Conservation (phyloP, 495 filamentous ascomycete species). For the Trichodelitschia bisporula region DNA sequence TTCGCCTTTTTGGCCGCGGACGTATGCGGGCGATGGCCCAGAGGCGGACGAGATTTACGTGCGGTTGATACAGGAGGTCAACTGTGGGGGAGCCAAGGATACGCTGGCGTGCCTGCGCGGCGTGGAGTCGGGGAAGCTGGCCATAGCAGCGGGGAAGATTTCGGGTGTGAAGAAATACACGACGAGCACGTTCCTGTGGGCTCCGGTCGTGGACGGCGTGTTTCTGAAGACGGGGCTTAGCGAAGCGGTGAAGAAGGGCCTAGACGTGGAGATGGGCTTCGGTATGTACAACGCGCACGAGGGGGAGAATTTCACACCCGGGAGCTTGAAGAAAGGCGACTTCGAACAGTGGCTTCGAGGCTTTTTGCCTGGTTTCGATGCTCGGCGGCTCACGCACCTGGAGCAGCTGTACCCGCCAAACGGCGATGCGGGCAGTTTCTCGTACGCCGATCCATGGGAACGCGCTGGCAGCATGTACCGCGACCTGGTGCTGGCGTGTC, state of each 20-base stretch:
- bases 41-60: conserved; percentile 26
- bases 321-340: conserved; percentile 20
- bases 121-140: conserved; percentile 23
- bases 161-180: conserved; percentile 23
- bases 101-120: conserved; percentile 25
- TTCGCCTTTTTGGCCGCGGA: conserved; percentile 36
- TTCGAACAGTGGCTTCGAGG: conserved; percentile 26
- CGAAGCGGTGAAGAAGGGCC: conserved; percentile 16
- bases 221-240: conserved; percentile 25
- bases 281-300: conserved; percentile 35
- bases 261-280: conserved; percentile 24
- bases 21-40: conserved; percentile 23
- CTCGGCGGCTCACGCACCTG: conserved; percentile 15
- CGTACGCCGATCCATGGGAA: conserved; percentile 22
- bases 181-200: conserved; percentile 30
- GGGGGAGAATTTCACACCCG: conserved; percentile 32
- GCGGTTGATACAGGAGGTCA: conserved; percentile 19
- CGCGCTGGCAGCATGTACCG: conserved; percentile 30
- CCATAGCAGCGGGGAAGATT: conserved; percentile 22
- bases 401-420: conserved; percentile 21
- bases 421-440: conserved; percentile 20
- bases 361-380: conserved; percentile 24
- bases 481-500: conserved; percentile 34
- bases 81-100: conserved; percentile 18
- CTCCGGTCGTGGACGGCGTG: conserved; percentile 30